phyloP scores from a whole-genome alignment of 2,329 filamentous ascomycete species.

The Celoporthe dispersa region DNA sequence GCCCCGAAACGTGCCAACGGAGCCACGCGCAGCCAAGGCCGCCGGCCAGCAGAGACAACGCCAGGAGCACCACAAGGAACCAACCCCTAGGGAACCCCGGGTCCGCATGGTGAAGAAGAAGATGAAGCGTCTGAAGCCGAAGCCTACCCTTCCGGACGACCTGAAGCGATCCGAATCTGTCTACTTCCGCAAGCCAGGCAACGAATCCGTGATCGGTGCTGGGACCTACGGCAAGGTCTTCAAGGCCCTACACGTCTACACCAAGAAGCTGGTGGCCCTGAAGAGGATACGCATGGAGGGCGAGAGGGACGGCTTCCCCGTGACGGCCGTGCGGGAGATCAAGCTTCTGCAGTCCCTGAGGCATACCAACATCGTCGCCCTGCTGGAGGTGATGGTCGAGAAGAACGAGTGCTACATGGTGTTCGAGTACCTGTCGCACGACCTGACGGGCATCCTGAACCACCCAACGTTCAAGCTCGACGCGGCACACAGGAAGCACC shows the following conservation, averaged over 20 bases:
- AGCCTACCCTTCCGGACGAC: slow-evolving; percentile 72
- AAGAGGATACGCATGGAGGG: slow-evolving; percentile 95
- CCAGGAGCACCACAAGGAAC: slow-evolving; percentile 37
- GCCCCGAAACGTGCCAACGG: slow-evolving; percentile 55
- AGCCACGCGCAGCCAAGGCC: slow-evolving; percentile 47
- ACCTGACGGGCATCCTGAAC: slow-evolving; percentile 91
- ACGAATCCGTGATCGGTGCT: slow-evolving; percentile 93
- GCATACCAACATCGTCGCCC: slow-evolving; percentile 79
- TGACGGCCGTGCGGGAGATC: slow-evolving; percentile 89
- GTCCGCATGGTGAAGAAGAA: slow-evolving; percentile 69
- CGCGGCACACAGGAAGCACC: slow-evolving; percentile 84
- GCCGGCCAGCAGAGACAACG: slow-evolving; percentile 28
- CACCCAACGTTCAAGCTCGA: slow-evolving; percentile 90
- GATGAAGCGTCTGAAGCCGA: slow-evolving; percentile 71
- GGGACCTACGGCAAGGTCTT: slow-evolving; percentile 97
- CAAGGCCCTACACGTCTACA: slow-evolving; percentile 93
- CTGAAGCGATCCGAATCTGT: slow-evolving; percentile 83
- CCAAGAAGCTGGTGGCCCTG: slow-evolving; percentile 78
- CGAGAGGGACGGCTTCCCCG: slow-evolving; percentile 87
- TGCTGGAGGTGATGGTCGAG: slow-evolving; percentile 96
- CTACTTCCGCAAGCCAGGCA: slow-evolving; percentile 94
- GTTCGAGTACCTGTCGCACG: slow-evolving; percentile 96
- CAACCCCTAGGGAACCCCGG: slow-evolving; percentile 45
- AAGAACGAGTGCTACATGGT: slow-evolving; percentile 99
- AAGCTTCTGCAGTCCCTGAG: slow-evolving; percentile 87